These are phyloP conservation scores for Chaetomium sp. DNA, from an alignment of 2,329 filamentous ascomycete genomes.

Conservation along the genomic window DNA sequence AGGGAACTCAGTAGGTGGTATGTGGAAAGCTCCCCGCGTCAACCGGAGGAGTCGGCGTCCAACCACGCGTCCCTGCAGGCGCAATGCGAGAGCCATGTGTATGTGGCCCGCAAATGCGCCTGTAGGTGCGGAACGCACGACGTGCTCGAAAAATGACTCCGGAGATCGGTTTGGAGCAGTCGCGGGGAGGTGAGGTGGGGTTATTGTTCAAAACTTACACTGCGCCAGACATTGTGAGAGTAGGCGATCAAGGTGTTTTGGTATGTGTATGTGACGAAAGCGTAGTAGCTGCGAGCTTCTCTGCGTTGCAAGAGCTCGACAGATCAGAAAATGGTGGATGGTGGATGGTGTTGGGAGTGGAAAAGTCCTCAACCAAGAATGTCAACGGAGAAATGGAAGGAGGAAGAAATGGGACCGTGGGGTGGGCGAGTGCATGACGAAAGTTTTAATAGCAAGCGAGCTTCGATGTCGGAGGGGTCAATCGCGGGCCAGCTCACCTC, in stretches of 20 bases:
- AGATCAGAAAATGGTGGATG: constrained; percentile 9
- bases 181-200: constrained; percentile 4
- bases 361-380: constrained; percentile 17
- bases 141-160: constrained; percentile 8
- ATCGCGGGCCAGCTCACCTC: constrained; percentile 14
- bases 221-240: constrained; percentile 54
- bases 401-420: constrained; percentile 17
- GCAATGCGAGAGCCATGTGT: neutral
- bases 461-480: constrained; percentile 24
- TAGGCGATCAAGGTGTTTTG: neutral
- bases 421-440: constrained; percentile 22
- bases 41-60: neutral
- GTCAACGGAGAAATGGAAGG: constrained; percentile 19
- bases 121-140: constrained; percentile 17
- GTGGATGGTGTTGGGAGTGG: neutral
- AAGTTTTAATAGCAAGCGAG: constrained; percentile 23
- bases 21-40: constrained; percentile 16
- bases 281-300: constrained; percentile 12
- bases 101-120: constrained; percentile 3
- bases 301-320: constrained; percentile 3
- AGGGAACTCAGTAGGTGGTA: constrained; percentile 28
- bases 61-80: neutral
- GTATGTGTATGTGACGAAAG: neutral
- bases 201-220: constrained; percentile 50
- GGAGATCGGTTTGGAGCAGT: neutral